Percentiles rank a stretch among this genome's conserved stretches.
Conservation (phyloP, 164 flowering plant genomes). For the Aristolochia californica region DNA sequence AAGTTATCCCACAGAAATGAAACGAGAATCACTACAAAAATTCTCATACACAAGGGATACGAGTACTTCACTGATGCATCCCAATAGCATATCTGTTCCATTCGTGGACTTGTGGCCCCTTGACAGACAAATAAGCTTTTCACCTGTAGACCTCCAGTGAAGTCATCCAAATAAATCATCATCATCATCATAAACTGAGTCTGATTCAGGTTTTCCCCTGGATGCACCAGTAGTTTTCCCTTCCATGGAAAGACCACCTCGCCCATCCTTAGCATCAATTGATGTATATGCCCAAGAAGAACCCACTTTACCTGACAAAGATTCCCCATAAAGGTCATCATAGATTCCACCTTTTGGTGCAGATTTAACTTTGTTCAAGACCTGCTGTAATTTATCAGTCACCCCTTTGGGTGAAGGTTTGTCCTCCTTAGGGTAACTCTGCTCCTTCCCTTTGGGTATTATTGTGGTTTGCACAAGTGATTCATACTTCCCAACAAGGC, state of each 20-base stretch:
- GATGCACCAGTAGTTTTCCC: constrained; percentile 13
- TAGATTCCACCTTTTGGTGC: constrained; percentile 61
- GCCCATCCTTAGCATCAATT: constrained; percentile 17
- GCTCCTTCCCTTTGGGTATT: constrained; percentile 86
- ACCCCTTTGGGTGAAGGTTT: constrained; percentile 43
- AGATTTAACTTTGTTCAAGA: constrained; percentile 69
- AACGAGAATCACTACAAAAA: no score
- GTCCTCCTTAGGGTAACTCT: constrained; percentile 29
- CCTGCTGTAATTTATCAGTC: constrained; percentile 67
- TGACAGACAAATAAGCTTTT: no score
- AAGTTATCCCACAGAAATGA: no score
- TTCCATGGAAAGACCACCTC: constrained; percentile 22
- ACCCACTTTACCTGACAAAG: constrained; percentile 57
- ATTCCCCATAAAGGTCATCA: constrained; percentile 85
- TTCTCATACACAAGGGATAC: no score
- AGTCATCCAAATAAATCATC: constrained; percentile 68
- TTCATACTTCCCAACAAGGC: constrained; percentile 96
- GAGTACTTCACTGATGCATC: no score
- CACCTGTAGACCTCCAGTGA: no score
- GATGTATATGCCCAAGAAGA: constrained; percentile 81
- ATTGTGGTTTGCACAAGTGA: constrained; percentile 78
- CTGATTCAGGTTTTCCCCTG: constrained; percentile 18
- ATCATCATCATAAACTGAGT: constrained; percentile 23
- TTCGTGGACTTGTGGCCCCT: no score
- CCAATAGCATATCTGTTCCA: no score